Percentiles rank a stretch among this genome's conserved stretches.
Conservation (phyloP, 371 early-diverging fungal species). For the Smittium mucronatum region DNA sequence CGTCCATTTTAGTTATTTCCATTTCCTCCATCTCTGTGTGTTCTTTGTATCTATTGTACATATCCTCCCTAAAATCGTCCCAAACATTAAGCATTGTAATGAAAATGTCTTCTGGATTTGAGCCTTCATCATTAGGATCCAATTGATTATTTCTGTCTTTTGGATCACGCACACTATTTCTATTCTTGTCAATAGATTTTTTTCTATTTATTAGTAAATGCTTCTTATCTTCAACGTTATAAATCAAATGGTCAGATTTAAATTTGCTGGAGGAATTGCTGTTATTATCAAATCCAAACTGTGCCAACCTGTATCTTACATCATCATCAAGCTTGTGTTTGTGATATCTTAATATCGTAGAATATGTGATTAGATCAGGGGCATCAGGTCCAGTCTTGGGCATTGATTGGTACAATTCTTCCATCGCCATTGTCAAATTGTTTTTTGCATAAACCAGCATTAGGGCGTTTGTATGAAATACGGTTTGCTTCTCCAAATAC, state of each 20-base stretch:
- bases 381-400: conserved; percentile 2
- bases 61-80: neutral
- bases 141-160: neutral
- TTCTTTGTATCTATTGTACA: neutral
- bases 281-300: neutral
- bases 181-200: neutral
- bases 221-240: neutral
- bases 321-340: neutral
- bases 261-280: neutral
- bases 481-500: neutral
- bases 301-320: neutral
- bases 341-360: conserved; percentile 2
- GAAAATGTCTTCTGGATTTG: neutral
- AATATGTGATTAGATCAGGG: conserved; percentile 4
- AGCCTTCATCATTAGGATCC: neutral
- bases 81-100: neutral
- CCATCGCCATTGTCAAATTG: conserved; percentile 4
- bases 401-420: conserved; percentile 1
- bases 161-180: neutral
- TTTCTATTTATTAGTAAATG: neutral
- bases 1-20: neutral
- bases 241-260: neutral
- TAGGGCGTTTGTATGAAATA: conserved; percentile 1
- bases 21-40: no score
- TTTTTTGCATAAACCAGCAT: conserved; percentile 7